phyloP scores from a whole-genome alignment of 169 alveolate genomes.

The Cryptosporidium parvum region DNA sequence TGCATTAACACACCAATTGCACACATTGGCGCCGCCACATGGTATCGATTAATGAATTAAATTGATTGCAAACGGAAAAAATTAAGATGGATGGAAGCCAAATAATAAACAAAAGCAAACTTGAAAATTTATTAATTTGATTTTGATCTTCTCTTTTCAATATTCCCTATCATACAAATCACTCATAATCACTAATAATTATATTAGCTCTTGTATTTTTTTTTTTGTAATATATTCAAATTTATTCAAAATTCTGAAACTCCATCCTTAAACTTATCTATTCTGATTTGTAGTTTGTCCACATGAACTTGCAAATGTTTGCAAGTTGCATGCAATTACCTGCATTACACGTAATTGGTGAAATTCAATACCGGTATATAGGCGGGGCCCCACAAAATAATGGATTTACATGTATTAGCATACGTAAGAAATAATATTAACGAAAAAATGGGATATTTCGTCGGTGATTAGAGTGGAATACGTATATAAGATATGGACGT shows the following conservation, averaged over 20 bases:
- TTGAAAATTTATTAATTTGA: neutral
- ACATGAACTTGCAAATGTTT: neutral
- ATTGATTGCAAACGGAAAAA: neutral
- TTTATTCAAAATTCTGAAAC: neutral
- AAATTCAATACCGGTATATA: neutral
- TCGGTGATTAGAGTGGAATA: neutral
- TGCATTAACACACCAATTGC: conserved; percentile 15
- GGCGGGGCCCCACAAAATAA: conserved; percentile 65
- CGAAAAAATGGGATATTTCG: neutral
- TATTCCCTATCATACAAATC: no score
- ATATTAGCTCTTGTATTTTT: neutral
- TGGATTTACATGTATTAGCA: conserved; percentile 8
- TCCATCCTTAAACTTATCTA: neutral
- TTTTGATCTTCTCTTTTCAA: neutral
- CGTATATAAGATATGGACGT: conserved; percentile 16
- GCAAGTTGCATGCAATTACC: conserved; percentile 6
- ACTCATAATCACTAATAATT: neutral
- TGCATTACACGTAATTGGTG: neutral
- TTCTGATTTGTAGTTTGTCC: neutral
- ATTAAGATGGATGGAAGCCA: neutral
- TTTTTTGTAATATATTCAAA: neutral
- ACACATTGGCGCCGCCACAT: conserved; percentile 7
- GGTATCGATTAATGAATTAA: neutral
- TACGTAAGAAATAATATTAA: neutral
- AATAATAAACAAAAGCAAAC: no score